phyloP scores from a whole-genome alignment of 495 filamentous ascomycete species.

The Lindgomyces ingoldianus region DNA sequence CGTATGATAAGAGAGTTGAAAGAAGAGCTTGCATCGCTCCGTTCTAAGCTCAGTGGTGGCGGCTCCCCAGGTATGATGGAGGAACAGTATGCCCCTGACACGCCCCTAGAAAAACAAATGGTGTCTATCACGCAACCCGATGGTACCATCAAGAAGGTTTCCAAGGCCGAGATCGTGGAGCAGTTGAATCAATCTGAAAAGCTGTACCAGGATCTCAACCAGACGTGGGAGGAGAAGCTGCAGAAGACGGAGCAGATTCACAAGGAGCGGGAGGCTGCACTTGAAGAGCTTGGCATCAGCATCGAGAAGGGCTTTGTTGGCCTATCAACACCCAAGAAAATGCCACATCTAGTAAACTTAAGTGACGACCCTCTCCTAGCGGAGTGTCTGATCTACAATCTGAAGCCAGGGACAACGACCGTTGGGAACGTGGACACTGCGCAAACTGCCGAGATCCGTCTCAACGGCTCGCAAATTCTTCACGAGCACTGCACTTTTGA shows the following conservation, averaged over 20 bases:
- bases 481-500: conserved; percentile 93
- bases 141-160: conserved; percentile 89
- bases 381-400: conserved; percentile 97
- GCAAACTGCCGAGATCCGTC: conserved; percentile 74
- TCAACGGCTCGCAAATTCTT: conserved; percentile 92
- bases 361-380: conserved; percentile 94
- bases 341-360: conserved; percentile 97
- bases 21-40: conserved; percentile 84
- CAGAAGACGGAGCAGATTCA: conserved; percentile 94
- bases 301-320: conserved; percentile 98
- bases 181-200: conserved; percentile 96
- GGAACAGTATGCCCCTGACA: conserved; percentile 85
- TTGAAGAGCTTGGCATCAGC: conserved; percentile 96
- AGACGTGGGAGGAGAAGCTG: conserved; percentile 98
- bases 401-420: conserved; percentile 90
- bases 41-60: conserved; percentile 78
- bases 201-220: conserved; percentile 91
- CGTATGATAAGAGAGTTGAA: conserved; percentile 98
- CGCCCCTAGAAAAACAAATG: conserved; percentile 91
- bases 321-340: conserved; percentile 94
- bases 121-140: conserved; percentile 88
- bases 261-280: conserved; percentile 90
- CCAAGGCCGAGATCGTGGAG: conserved; percentile 97
- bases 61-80: conserved; percentile 55
- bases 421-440: conserved; percentile 90